phyloP scores from a whole-genome alignment of 208 protist species.

The Wallacemonas collosoma region DNA sequence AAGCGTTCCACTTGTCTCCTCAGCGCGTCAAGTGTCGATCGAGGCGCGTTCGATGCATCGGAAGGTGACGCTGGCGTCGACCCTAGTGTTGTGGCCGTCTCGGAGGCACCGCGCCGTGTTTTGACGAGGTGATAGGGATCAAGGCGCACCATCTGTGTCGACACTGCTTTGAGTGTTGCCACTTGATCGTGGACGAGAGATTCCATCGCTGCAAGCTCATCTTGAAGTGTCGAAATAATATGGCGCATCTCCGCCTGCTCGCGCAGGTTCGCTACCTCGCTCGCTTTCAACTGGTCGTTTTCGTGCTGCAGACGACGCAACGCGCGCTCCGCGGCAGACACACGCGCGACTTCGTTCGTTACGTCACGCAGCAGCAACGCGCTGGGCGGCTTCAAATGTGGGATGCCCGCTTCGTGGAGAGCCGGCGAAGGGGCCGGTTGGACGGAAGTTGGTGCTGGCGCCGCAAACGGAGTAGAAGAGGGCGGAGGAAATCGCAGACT shows the following conservation, averaged over 20 bases:
- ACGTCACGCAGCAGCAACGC: not conserved
- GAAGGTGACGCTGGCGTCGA: not conserved
- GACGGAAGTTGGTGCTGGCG: too few species aligned
- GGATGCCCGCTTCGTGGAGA: constrained; percentile 2
- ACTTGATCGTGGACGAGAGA: constrained; percentile 58
- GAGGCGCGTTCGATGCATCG: not conserved
- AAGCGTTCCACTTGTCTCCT: not conserved
- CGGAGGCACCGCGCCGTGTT: constrained; percentile 24
- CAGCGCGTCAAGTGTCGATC: not conserved
- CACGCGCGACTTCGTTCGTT: constrained; percentile 21
- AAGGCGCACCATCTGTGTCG: constrained; percentile 45
- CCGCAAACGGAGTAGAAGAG: too few species aligned
- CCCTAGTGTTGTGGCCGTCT: not conserved
- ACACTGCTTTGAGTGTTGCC: constrained; percentile 44
- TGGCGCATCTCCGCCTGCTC: constrained; percentile 36
- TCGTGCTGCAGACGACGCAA: constrained; percentile 47
- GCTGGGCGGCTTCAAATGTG: constrained; percentile 8
- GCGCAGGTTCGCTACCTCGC: constrained; percentile 26
- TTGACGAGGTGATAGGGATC: constrained; percentile 64
- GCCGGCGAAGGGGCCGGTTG: not conserved
- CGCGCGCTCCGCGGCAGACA: constrained; percentile 44
- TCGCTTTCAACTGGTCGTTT: constrained; percentile 52
- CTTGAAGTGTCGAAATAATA: constrained; percentile 47
- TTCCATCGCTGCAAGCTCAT: constrained; percentile 61
- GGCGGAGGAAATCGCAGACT: too few species aligned